Percentiles rank a stretch among this genome's conserved stretches.
Conservation (phyloP, 2,329 filamentous ascomycete species). For the Aspergillus clavatus region DNA sequence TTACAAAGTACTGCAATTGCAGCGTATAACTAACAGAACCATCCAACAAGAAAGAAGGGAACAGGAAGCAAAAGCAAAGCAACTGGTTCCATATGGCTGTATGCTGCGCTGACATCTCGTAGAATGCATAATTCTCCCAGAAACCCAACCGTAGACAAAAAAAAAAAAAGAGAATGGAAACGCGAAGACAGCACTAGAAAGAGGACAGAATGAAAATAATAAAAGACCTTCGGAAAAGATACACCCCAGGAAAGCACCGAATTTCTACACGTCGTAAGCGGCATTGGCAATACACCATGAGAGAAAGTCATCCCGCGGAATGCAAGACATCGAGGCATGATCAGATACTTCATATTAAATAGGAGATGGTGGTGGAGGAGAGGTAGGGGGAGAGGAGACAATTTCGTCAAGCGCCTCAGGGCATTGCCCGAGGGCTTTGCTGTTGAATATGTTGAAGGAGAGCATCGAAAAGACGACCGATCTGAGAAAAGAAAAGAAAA, state of each 20-base stretch:
- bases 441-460: conserved; percentile 45
- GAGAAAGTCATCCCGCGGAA: conserved; percentile 16
- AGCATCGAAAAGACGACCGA: conserved; percentile 43
- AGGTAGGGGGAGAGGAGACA: conserved; percentile 9
- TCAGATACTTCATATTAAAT: conserved; percentile 19
- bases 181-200: conserved; percentile 19
- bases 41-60: conserved; percentile 16
- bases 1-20: conserved; percentile 28
- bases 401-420: conserved; percentile 20
- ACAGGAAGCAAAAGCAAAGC: conserved; percentile 20
- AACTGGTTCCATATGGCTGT: conserved; percentile 18
- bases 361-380: background rate
- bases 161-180: conserved; percentile 16
- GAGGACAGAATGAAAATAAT: conserved; percentile 13
- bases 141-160: conserved; percentile 22
- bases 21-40: conserved; percentile 17
- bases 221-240: conserved; percentile 16
- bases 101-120: conserved; percentile 21
- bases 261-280: conserved; percentile 19
- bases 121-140: conserved; percentile 23
- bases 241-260: conserved; percentile 18
- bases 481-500: conserved; percentile 29
- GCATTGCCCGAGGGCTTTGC: conserved; percentile 43
- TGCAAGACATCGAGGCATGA: conserved; percentile 20
- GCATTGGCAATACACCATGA: conserved; percentile 16